Base-by-base conservation (phyloP, 495 filamentous ascomycete species). In the Mycothermus thermophilus region DNA sequence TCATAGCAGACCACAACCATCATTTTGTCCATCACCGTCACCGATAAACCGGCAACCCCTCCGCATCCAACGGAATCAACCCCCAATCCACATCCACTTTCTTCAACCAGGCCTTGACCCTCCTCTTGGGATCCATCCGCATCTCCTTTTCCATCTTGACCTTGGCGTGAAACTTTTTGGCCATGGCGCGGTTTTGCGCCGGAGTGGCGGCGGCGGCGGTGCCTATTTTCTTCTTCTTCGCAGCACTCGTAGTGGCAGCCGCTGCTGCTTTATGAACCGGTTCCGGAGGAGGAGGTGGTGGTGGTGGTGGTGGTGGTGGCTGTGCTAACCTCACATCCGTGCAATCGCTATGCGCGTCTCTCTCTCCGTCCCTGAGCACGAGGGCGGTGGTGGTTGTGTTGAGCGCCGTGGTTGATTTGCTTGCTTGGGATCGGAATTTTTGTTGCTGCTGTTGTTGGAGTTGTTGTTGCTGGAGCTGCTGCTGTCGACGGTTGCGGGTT, bases 91-190 rank as follows among this genome's bases (percentile, higher is more conserved):
- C 19, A 29, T 38, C 46, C 10, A 50, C 42, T 3, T 32, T 43
- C 26, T 41, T 43, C 30, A 52, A 23, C 49, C 49, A 52, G 5
- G 9, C 21, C 30, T 15, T 41, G 8, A 52, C 41, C 41, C 47
- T 28, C 29, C 30, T 37, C 38, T 44, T 46, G 5, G 35, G 33
- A 21, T 50, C 43, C 9, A 47, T 30, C 40, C 35, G 38, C 29
- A 52, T n/a, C 23, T 47, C 43, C 43, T 52, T 52, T 8, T 50
- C 49, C 7, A 23, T 22, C 23, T 30, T 50, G 9, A 52, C 35
- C 29, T 38, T 50, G 2, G 27, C 40, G 9, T 47, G 21, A 18
- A 52, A 30, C 35, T 37, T 42, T 22, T 44, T 50, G 5, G 39
- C 39, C 3, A n/a, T n/a, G n/a, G n/a, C n/a, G n/a, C n/a, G n/a